Conservation (phyloP, 2,329 filamentous ascomycete genomes). For the Zalaria obscura region DNA sequence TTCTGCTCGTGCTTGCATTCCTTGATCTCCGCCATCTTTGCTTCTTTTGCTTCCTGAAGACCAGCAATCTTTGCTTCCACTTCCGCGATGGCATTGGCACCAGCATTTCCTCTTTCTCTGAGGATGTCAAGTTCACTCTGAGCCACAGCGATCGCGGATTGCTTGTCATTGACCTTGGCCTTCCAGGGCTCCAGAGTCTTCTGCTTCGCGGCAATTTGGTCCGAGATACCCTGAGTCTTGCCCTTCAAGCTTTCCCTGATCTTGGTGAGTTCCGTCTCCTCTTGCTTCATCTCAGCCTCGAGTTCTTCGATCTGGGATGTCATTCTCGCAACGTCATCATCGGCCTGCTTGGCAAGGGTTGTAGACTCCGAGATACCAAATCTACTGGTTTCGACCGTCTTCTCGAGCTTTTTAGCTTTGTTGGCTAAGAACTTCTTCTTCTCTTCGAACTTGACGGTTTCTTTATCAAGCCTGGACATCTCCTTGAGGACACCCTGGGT, state of each 20-base stretch:
- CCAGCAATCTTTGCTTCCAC: conserved; percentile 62
- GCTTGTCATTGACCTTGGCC: conserved; percentile 91
- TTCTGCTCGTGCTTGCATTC: conserved; percentile 60
- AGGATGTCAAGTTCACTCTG: conserved; percentile 91
- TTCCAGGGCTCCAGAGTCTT: conserved; percentile 94
- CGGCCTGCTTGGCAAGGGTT: conserved; percentile 63
- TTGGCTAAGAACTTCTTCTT: conserved; percentile 85
- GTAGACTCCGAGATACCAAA: conserved; percentile 60
- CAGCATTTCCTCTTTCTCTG: conserved; percentile 75
- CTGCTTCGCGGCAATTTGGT: conserved; percentile 83
- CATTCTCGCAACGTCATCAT: conserved; percentile 63
- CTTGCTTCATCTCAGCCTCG: conserved; percentile 59
- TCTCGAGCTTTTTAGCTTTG: conserved; percentile 92
- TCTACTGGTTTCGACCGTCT: conserved; percentile 65
- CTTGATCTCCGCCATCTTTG: conserved; percentile 63
- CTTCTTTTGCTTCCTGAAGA: conserved; percentile 55
- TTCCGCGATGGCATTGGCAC: conserved; percentile 71
- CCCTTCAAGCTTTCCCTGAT: conserved; percentile 83
- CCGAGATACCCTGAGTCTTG: conserved; percentile 88
- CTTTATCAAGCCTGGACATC: conserved; percentile 86
- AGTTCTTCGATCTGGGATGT: conserved; percentile 60
- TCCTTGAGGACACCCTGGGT: conserved; percentile 71
- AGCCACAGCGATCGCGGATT: conserved; percentile 84
- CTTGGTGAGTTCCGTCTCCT: conserved; percentile 68
- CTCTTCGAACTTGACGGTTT: conserved; percentile 93